A percentile compares a stretch with the other conserved stretches of the same genome.
Evolutionary conservation across 1,284 basidiomycete species (phyloP).

Genomic region (Sparassis latifolia): DNA sequence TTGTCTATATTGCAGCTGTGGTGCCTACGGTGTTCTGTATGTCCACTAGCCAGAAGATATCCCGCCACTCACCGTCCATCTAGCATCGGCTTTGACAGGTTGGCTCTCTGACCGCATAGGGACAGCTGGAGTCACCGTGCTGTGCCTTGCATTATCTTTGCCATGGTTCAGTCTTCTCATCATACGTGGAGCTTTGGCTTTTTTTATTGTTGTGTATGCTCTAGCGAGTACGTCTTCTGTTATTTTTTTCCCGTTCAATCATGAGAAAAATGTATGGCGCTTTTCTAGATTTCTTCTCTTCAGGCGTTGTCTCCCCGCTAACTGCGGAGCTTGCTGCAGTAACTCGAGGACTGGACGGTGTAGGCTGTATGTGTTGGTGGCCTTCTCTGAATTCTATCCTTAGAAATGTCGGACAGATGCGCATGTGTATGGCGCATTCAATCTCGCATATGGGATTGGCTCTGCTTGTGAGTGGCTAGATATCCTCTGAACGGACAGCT

Average conservation of each 20-base stretch:
- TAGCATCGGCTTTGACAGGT: conserved; percentile 60
- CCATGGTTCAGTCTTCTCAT: conserved; percentile 66
- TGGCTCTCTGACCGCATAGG: conserved; percentile 58
- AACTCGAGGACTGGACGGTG: conserved; percentile 45
- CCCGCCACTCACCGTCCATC: conserved; percentile 2
- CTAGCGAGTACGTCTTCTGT: conserved; percentile 40
- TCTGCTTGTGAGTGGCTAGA: conserved; percentile 34
- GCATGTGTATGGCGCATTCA: conserved; percentile 64
- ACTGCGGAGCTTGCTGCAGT: conserved; percentile 60
- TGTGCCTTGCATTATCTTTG: conserved; percentile 45
- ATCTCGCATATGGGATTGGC: conserved; percentile 61
- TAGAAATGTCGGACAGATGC: conserved; percentile 36
- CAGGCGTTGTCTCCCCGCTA: conserved; percentile 51
- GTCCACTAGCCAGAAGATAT: conserved; percentile 12
- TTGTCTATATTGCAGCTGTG: conserved; percentile 68
- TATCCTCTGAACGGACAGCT: background rate
- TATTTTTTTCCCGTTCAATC: background rate
- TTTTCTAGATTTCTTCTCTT: conserved; percentile 49
- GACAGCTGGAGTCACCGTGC: conserved; percentile 46
- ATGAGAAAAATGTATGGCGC: background rate
- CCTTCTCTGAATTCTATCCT: conserved; percentile 5
- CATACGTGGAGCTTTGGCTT: conserved; percentile 42
- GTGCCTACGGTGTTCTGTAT: conserved; percentile 61
- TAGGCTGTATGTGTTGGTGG: conserved; percentile 50
- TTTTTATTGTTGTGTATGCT: conserved; percentile 58